Evolutionary conservation across 805 yeast species (phyloP), one percentile per base, ranked within the genome.

Genomic region (Saccharomycopsis microspora): DNA sequence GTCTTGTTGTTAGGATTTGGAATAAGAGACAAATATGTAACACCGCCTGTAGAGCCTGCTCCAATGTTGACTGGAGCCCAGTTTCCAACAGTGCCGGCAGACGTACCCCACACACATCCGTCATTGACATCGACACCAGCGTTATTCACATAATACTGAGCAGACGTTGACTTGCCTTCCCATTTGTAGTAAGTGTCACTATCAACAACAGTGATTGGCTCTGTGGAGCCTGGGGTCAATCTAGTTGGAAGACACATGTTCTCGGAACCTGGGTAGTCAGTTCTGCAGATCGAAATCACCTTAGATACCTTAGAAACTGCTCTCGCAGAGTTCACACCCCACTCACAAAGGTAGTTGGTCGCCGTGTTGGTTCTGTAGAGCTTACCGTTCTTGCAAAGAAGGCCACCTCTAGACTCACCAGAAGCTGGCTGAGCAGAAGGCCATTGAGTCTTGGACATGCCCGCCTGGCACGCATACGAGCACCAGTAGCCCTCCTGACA

Each of bases 41-140:
- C 70, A 50, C 74, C 74, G 57, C 64, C 66, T 52, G 85, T 71
- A 68, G 74, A 72, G 62, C 97, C 97, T 45, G 97, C 87, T 66
- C 98, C 98, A 59, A 93, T 72, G 69, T 82, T 85, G 56, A 90
- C 73, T 59, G 97, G 82, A 43, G 83, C 81, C 85, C 86, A 81
- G 76, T 82, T 82, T 66, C 88, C 87, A 54, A 76, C 70, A 53
- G 74, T 76, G 38, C 76, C 65, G 46, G 78, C 75, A 8, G 70
- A 55, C 38, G 68, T 60, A 60, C 86, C 84, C 88, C 88, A 82
- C 56, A 76, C 62, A 70, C 88, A 82, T 47, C 87, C 87, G 48
- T 78, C 79, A 59, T 72, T 71, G 58, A 66, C 70, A 55, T 80
- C 70, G 43, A 81, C 81, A 68, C 88, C 88, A 36, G 86, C 86